Evolutionary conservation across 1,284 basidiomycete genomes (phyloP), one percentile per base, ranked within the genome.

Genomic region (Xerocomus amazonicus): DNA sequence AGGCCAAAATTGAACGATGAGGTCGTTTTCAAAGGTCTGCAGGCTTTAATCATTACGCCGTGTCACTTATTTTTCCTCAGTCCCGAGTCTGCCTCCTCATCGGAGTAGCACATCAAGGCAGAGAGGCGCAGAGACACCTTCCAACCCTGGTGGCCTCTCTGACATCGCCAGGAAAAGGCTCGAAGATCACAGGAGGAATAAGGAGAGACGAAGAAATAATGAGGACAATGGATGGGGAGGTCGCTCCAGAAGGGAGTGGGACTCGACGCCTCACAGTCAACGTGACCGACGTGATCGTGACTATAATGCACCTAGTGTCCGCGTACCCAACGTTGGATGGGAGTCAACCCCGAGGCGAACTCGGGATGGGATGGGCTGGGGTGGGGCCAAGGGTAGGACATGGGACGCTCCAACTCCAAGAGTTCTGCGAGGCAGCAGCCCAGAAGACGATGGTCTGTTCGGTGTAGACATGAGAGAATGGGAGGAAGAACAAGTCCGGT

Each of bases 381-480:
- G 78, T 27, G 69, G 71, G n/a, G 76, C 80, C 3, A 73, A 73
- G 39, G 78, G 82, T 56, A 75, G 83, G 45, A 65, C 76, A 6
- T 94, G 92, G 92, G 92, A 94, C 67, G 87, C 90, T 2, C 88
- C 90, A 3, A 95, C 92, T 0, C 92, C 92, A 2, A 75, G 88
- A 37, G 75, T 73, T 44, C 76, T 74, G 6, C 73, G 85, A 58
- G 83, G 77, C 10, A 78, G 73, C 0, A 84, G 83, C 52, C 83
- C 83, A 6, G 80, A 84, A 36, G 84, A 80, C 13, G 82, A 81
- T 35, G 79, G 71, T 33, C 73, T 73, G 37, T 68, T 77, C 33
- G 82, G 74, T 12, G 68, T 87, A 27, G 84, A 88, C 61, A 76
- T 80, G 31, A 77, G 89, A 48, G 94, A 95, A 59, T 97, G 93